A percentile compares a stretch with the other conserved stretches of the same genome.
Evolutionary conservation across 2,329 filamentous ascomycete genomes (phyloP).

Genomic region (Eurotiales sp.): DNA sequence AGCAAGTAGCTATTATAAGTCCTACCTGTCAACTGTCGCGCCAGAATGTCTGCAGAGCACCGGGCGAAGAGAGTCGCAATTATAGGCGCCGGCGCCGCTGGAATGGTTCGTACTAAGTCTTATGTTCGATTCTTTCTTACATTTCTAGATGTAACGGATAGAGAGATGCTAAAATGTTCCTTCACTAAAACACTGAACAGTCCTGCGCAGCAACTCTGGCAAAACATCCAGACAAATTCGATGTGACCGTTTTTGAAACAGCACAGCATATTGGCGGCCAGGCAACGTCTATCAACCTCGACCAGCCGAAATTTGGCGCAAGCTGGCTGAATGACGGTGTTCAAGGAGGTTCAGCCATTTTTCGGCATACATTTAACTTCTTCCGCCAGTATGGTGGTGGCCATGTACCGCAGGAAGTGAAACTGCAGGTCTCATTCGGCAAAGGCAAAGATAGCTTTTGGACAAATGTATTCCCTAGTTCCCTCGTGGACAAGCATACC

Average conservation of each 20-base stretch:
- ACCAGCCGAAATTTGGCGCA: constrained; percentile 55
- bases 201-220: constrained; percentile 65
- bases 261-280: constrained; percentile 59
- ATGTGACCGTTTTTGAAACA: constrained; percentile 60
- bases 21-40: too few relatives aligned
- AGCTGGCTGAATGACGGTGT: constrained; percentile 61
- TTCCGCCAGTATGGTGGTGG: constrained; percentile 50
- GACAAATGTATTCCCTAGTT: constrained; percentile 59
- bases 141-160: too few relatives aligned
- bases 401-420: constrained; percentile 55
- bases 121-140: too few relatives aligned
- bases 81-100: constrained; percentile 61
- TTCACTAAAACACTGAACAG: constrained; percentile 28
- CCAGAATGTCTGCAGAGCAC: constrained; percentile 19
- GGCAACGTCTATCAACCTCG: constrained; percentile 55
- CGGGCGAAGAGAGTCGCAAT: constrained; percentile 53
- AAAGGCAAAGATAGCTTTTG: constrained; percentile 56
- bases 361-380: constrained; percentile 61
- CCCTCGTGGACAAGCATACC: constrained; percentile 53
- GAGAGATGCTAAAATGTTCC: too few relatives aligned
- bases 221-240: constrained; percentile 62
- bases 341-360: constrained; percentile 58
- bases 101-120: constrained; percentile 46
- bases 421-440: constrained; percentile 58
- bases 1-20: too few relatives aligned